Evolutionary conservation across 2,329 filamentous ascomycete genomes (phyloP).

Genomic region (Berkeleyomyces basicola): DNA sequence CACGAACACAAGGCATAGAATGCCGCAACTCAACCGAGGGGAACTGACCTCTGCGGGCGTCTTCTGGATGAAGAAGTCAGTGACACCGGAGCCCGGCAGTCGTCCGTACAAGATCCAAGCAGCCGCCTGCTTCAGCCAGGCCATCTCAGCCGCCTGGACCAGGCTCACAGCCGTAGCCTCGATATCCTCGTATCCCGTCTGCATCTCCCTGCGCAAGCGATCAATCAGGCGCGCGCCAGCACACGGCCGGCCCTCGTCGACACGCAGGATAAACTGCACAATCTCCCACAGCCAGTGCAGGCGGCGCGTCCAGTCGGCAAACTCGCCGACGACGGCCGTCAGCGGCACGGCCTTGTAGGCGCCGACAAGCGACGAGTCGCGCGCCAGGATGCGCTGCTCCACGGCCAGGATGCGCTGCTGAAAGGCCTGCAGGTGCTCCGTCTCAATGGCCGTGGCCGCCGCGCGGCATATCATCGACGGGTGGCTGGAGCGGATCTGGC

Average conservation of each 20-base stretch:
- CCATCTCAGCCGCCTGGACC: slow-evolving; percentile 63
- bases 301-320: slow-evolving; percentile 68
- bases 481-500: slow-evolving; percentile 23
- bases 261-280: slow-evolving; percentile 21
- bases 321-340: slow-evolving; percentile 67
- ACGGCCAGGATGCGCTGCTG: slow-evolving; percentile 73
- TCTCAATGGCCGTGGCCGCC: slow-evolving; percentile 60
- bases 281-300: slow-evolving; percentile 77
- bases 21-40: not conserved
- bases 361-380: slow-evolving; percentile 66
- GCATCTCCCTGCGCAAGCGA: slow-evolving; percentile 54
- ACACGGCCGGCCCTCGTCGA: slow-evolving; percentile 23
- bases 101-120: slow-evolving; percentile 85
- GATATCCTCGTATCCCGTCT: slow-evolving; percentile 79
- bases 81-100: slow-evolving; percentile 55
- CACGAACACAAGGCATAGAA: not conserved
- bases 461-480: slow-evolving; percentile 59
- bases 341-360: slow-evolving; percentile 88
- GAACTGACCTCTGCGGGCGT: slow-evolving; percentile 16
- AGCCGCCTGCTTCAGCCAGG: slow-evolving; percentile 81
- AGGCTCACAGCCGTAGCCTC: slow-evolving; percentile 59
- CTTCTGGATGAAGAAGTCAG: slow-evolving; percentile 56
- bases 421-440: slow-evolving; percentile 61
- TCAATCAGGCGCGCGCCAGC: slow-evolving; percentile 63
- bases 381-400: slow-evolving; percentile 58